phyloP scores from a whole-genome alignment of 23 red algal genomes.

The Gracilaria domingensis region DNA sequence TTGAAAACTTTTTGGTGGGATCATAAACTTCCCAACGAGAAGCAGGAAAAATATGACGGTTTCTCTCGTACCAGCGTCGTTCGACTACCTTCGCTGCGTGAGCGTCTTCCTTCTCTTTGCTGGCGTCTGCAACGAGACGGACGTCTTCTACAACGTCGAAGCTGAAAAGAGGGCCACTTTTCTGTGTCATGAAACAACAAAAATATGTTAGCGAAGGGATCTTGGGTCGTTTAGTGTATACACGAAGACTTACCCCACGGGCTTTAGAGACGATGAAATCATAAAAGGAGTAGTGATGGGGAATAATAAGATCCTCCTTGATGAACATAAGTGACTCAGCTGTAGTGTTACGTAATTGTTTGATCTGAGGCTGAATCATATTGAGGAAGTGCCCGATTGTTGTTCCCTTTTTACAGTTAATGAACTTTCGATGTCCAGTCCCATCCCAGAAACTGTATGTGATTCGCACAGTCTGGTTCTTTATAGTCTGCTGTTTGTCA shows the following conservation, averaged over 20 bases:
- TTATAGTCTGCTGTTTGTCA: constrained; percentile 77
- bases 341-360: constrained; percentile 67
- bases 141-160: constrained; percentile 94
- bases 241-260: constrained; percentile 64
- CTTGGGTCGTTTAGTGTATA: too few relatives aligned
- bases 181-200: constrained; percentile 17
- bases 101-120: constrained; percentile 84
- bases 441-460: constrained; percentile 96
- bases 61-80: constrained; percentile 94
- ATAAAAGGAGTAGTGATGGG: constrained; percentile 93
- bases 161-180: constrained; percentile 87
- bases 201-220: neutral
- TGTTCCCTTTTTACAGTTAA: constrained; percentile 83
- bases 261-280: constrained; percentile 91
- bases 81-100: constrained; percentile 95
- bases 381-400: constrained; percentile 89
- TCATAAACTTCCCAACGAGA: constrained; percentile 92
- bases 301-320: constrained; percentile 99
- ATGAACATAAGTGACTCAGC: constrained; percentile 90
- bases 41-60: constrained; percentile 93
- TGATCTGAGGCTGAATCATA: constrained; percentile 78
- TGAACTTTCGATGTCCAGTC: constrained; percentile 74
- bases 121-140: constrained; percentile 79
- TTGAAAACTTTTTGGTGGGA: constrained; percentile 71
- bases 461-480: constrained; percentile 76